Base-by-base conservation (phyloP, 192 early-diverging fungal genomes). In the Mortierella antarctica region DNA sequence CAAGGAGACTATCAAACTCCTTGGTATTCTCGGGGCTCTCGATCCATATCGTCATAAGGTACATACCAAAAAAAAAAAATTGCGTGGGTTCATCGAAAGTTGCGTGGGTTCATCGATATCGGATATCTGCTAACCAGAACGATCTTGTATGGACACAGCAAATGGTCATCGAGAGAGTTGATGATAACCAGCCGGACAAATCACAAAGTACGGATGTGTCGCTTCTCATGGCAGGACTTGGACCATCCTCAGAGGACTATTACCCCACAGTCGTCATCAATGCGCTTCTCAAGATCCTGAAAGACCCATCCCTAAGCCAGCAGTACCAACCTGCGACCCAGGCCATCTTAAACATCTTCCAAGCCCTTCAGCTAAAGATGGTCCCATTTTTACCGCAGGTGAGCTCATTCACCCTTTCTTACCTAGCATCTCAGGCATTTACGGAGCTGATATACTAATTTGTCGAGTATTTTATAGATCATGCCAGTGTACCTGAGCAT, bases 341-440 rank as follows among this genome's bases (percentile, higher is more conserved):
- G 55, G 96, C 96, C 7, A 90, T 98, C 46, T 94, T 98, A 87
- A 93, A 93, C 47, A 97, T 99, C 61, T 99, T 97, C 85, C 94
- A 94, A 57, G 92, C 96, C 0, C 81, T 96, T 3, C 94, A 95
- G 5, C 69, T 96, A 13, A 95, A 96, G 74, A 92, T 93, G 66
- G 95, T 96, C 18, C 94, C 93, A n/a, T 96, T 95, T 65, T 84
- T 97, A 59, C 94, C 93, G 12, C 91, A 93, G 85, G 92, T 93
- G 81, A n/a, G 51, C 48, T 15, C 21, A 14, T 65, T 10, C 23
- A 21, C 62, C 13, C 5, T 49, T 67, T 65, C 65, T 18, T 62
- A 31, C 31, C 31, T 31, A 31, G 31, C 31, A 3, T 31, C 31
- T 31, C 31, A 31, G 31, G 31, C 31, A 31, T 31, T 31, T 31